phyloP scores from a whole-genome alignment of 768 basidiomycete species.

The Lactifluus hygrophoroides region DNA sequence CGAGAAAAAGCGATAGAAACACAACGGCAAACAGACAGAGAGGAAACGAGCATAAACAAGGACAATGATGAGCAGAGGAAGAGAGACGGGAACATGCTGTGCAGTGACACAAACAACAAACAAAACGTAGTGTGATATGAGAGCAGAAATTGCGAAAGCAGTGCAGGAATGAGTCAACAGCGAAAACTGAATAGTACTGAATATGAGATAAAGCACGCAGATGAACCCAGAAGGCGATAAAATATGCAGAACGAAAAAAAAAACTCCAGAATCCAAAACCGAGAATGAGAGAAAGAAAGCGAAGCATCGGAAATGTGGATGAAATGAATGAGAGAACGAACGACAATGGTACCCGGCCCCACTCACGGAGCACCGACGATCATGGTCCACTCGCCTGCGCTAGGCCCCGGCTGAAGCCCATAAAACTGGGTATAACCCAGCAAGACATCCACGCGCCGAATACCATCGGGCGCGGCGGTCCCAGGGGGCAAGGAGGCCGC shows the following conservation, averaged over 20 bases:
- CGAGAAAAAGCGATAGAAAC: background rate
- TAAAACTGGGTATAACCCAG: conserved; percentile 10
- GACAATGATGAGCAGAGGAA: background rate
- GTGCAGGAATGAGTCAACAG: background rate
- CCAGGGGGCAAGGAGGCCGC: background rate
- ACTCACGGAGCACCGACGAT: conserved; percentile 10
- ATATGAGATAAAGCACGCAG: background rate
- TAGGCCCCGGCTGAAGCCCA: conserved; percentile 13
- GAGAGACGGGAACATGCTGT: background rate
- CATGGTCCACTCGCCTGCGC: conserved; percentile 17
- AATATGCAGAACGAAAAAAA: background rate
- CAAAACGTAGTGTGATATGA: background rate
- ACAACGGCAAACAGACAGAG: background rate
- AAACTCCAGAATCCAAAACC: too few relatives aligned
- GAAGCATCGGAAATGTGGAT: background rate
- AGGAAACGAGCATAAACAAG: background rate
- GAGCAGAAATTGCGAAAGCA: background rate
- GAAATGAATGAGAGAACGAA: too few relatives aligned
- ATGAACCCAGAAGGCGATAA: background rate
- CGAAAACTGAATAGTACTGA: too few relatives aligned
- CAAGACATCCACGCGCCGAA: conserved; percentile 13
- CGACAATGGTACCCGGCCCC: background rate
- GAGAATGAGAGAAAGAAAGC: background rate
- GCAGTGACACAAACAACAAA: background rate
- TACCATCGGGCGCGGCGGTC: background rate